These are phyloP conservation scores for Rhizoctonia solani DNA, from an alignment of 1,284 basidiomycete species.

Conservation along the genomic window DNA sequence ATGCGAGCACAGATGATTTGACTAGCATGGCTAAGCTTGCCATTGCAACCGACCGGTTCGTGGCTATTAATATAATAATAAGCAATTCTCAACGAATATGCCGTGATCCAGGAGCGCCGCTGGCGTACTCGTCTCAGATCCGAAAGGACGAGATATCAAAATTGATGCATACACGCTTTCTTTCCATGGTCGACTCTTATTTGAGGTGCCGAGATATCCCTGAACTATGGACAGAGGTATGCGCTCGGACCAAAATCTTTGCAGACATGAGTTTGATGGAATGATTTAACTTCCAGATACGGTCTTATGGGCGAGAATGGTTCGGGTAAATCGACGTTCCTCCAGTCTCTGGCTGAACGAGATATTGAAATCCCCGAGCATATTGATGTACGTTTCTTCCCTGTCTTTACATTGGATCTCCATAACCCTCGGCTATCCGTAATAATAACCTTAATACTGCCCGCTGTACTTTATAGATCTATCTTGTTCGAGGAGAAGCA, in stretches of 20 bases:
- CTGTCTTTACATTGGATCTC: not conserved
- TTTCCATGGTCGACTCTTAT: slow-evolving; percentile 93
- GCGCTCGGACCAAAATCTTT: slow-evolving; percentile 34
- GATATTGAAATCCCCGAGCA: slow-evolving; percentile 95
- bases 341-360: slow-evolving; percentile 65
- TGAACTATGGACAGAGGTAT: slow-evolving; percentile 93
- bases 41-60: slow-evolving; percentile 84
- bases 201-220: slow-evolving; percentile 88
- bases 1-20: slow-evolving; percentile 74
- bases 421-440: not conserved
- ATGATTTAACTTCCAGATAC: slow-evolving; percentile 53
- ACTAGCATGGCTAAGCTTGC: slow-evolving; percentile 83
- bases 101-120: slow-evolving; percentile 67
- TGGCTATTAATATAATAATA: not conserved
- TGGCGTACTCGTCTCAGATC: slow-evolving; percentile 92
- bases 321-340: slow-evolving; percentile 79
- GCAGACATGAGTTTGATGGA: not conserved
- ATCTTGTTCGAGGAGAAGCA: slow-evolving; percentile 93
- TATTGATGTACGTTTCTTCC: slow-evolving; percentile 64
- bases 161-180: slow-evolving; percentile 95
- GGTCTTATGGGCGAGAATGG: slow-evolving; percentile 97
- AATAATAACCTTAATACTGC: slow-evolving; percentile 5
- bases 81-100: not conserved
- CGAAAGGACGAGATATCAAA: slow-evolving; percentile 94
- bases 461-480: slow-evolving; percentile 58